phyloP scores from a whole-genome alignment of 257 asterid species.

The Nicotiana obtusifolia region DNA sequence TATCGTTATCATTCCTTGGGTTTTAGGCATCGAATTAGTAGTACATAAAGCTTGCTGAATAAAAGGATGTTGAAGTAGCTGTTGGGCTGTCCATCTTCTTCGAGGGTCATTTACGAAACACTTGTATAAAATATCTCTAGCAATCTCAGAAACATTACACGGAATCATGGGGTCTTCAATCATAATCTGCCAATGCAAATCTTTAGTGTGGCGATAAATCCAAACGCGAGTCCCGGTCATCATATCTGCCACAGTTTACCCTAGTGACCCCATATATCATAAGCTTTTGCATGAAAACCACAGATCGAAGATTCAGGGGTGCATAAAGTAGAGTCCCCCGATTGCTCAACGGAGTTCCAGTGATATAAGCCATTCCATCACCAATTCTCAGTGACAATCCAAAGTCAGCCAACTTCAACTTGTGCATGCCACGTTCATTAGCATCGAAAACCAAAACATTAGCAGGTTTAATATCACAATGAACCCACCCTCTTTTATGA shows the following conservation, averaged over 20 bases:
- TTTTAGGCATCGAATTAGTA: not conserved
- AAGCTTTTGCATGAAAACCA: not conserved
- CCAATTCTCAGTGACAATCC: not conserved
- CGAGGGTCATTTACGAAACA: not conserved
- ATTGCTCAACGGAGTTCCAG: not conserved
- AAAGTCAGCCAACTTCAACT: constrained; percentile 14
- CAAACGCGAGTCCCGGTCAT: not conserved
- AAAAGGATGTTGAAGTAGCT: constrained; percentile 4
- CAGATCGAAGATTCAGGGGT: not conserved
- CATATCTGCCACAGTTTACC: constrained; percentile 12
- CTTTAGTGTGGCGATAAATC: not conserved
- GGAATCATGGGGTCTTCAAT: not conserved
- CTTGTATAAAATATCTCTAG: no score
- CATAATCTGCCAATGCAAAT: not conserved
- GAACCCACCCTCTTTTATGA: constrained; percentile 8
- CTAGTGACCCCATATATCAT: constrained; percentile 17
- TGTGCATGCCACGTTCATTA: not conserved
- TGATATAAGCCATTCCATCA: not conserved
- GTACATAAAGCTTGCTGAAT: not conserved
- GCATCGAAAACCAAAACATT: constrained; percentile 4
- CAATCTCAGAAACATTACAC: no score
- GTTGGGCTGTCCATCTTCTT: constrained; percentile 6
- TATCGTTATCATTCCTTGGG: not conserved
- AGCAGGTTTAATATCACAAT: constrained; percentile 15
- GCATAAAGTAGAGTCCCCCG: not conserved